Evolutionary conservation across 2,329 filamentous ascomycete genomes (phyloP), one percentile per base, ranked within the genome.

Genomic region (Diaporthe batatas): DNA sequence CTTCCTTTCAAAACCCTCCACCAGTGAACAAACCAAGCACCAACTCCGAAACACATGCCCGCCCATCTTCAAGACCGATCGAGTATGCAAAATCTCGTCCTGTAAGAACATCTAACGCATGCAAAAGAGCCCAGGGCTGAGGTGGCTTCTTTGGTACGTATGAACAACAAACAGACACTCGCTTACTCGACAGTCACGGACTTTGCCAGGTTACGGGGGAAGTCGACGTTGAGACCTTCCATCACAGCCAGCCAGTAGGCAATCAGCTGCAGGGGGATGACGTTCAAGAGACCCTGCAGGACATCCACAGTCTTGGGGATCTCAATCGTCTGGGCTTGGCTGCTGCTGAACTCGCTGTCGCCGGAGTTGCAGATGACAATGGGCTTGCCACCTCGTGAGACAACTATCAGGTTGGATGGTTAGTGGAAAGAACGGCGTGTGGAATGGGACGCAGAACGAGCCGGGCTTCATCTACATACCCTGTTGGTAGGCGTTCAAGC

Each of bases 401-500:
- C 96, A 80, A 99, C 96, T 94, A 75, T 73, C 21, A 21, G 62
- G 51, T 49, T 23, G 4, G 32, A 32, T 23, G 8, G 53, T 72
- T 42, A 73, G 72, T 49, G 42, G 18, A 32, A 39, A 11, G 23
- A 25, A 23, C 21, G 6, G 4, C n/a, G 12, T 1, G 39, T 29
- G 3, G 18, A 2, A 10, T 5, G 16, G 34, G 12, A 32, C 29
- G 29, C 21, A 10, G 7, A 18, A 11, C 47, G 53, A n/a, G 25
- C n/a, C 47, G 18, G 36, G 29, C 51, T 65, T 23, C 14, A 6
- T 39, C 4, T 54, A 82, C 89, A 82, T 87, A 94, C 92, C 92
- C 89, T 99, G 96, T 86, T 99, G 96, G 85, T 98, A 99, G 79
- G 96, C 96, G 84, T 99, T 99, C 80, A 99, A 89, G n/a, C 96